phyloP scores from a whole-genome alignment of 2,329 filamentous ascomycete species.

The Fusarium clavum region DNA sequence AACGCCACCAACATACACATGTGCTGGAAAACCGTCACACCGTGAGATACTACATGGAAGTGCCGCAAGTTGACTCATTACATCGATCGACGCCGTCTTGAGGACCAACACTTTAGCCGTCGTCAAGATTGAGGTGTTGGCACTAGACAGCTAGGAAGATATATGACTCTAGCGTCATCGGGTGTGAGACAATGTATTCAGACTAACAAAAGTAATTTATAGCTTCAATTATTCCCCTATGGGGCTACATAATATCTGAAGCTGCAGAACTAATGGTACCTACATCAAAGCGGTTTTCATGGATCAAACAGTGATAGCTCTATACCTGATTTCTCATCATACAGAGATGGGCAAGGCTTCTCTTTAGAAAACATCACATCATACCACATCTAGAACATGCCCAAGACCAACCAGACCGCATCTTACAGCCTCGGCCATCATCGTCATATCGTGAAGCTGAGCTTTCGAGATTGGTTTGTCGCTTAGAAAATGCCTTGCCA shows the following conservation, averaged over 20 bases:
- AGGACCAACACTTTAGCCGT: not conserved
- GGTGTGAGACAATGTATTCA: not conserved
- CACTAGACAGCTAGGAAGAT: not conserved
- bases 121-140: not conserved
- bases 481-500: slow-evolving; percentile 42
- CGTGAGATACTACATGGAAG: not conserved
- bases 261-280: not conserved
- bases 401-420: not conserved
- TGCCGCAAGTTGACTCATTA: not conserved
- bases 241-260: not conserved
- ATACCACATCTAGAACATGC: not conserved
- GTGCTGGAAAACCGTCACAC: not conserved
- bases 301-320: not conserved
- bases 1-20: slow-evolving; percentile 17
- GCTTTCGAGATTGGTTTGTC: slow-evolving; percentile 5
- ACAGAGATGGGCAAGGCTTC: not conserved
- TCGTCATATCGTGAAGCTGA: not conserved
- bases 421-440: not conserved
- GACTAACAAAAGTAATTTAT: not conserved
- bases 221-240: not conserved
- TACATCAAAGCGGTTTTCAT: not conserved
- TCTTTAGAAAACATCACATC: not conserved
- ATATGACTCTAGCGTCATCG: not conserved
- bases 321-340: not conserved
- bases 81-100: not conserved